Evolutionary conservation across 495 filamentous ascomycete genomes (phyloP), one percentile per base, ranked within the genome.

Genomic region (Penicillium herquei): DNA sequence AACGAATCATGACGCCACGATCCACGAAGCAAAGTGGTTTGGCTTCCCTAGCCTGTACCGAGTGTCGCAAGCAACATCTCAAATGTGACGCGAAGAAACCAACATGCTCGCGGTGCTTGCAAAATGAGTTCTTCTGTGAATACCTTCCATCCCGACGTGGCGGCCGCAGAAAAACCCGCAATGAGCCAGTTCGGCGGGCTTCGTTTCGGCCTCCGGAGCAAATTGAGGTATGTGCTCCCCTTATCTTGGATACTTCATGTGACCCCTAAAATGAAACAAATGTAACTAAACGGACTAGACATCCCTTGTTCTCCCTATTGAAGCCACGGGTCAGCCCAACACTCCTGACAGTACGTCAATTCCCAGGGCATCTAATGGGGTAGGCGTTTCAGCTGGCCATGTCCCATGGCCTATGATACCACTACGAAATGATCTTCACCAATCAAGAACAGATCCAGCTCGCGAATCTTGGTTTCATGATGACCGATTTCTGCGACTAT

Each of bases 31-130:
- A 56, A 33, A 67, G 49, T 49, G 65, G 65, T 7, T 49, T 67
- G 32, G 62, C 55, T 26, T 66, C 72, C 5, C 59, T 77, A 8
- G 73, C 73, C n/a, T 77, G 73, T 41, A 74, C 69, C 2, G 72
- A 72, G 46, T 77, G 73, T 62, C 65, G 73, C 14, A 74, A 74
- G 48, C 72, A 77, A 26, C 73, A 77, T 56, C 56, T 77, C 14
- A 75, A 75, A 62, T 77, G 73, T 43, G 72, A 77, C 16, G 72
- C 66, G 4, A 61, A 58, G 12, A 69, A 58, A 31, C 72, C 72
- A 7, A 63, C 68, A 9, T 75, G 72, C 52, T 68, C 71, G 8
- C 70, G 72, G 12, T 75, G 72, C 46, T 21, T 64, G 31, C 60
- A 70, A n/a, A 62, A 63, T 16, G 60, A 59, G 16, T 47, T 65